phyloP scores from a whole-genome alignment of 495 filamentous ascomycete species.

The Daldinia concentrica region DNA sequence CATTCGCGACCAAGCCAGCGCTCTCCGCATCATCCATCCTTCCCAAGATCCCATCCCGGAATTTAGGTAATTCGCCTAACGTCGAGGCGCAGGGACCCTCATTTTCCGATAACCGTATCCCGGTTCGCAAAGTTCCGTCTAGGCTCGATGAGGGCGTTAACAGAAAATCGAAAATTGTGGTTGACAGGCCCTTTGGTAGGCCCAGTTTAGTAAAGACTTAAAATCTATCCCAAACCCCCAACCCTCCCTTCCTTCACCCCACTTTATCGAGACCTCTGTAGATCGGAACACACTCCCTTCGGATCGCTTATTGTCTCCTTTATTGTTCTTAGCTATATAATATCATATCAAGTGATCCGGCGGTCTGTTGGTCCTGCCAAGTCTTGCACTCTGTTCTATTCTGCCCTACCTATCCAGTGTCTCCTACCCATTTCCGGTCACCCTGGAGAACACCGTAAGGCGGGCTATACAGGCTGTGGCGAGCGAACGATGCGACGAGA shows the following conservation, averaged over 20 bases:
- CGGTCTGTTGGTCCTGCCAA: not conserved
- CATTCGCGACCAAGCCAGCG: not conserved
- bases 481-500: not conserved
- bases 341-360: not conserved
- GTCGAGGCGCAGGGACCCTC: constrained; percentile 28
- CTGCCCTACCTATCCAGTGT: not conserved
- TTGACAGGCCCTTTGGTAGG: not conserved
- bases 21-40: constrained; percentile 4
- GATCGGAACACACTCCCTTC: not conserved
- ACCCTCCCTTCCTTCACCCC: not conserved
- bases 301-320: not conserved
- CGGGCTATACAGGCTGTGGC: constrained; percentile 3
- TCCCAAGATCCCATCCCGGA: not conserved
- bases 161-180: not conserved
- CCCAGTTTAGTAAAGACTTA: not conserved
- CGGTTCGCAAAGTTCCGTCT: not conserved
- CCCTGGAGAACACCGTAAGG: constrained; percentile 11
- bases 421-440: not conserved
- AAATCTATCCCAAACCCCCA: constrained; percentile 24
- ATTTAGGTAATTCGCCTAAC: constrained; percentile 15
- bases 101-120: not conserved
- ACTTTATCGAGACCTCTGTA: not conserved
- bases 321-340: not conserved
- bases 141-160: not conserved
- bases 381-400: not conserved